Evolutionary conservation across 257 asterid species (phyloP).

Genomic region (Hygrophila difformis): DNA sequence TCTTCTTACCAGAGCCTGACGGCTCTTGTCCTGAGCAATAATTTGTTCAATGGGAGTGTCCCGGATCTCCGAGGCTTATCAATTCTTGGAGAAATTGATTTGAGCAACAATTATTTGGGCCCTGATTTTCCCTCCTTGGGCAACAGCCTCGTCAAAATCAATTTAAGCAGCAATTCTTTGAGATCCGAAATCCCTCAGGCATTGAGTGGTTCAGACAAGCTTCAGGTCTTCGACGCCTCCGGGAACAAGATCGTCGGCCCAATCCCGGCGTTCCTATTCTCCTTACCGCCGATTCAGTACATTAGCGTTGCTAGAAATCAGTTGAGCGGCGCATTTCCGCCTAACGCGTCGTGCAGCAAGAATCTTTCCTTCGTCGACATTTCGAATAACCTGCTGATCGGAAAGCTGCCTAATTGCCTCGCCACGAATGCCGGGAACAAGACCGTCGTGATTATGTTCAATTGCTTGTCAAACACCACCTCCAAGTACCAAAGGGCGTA

Average conservation of each 20-base stretch:
- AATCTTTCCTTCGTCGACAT: slow-evolving; percentile 58
- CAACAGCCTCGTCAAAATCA: slow-evolving; percentile 31
- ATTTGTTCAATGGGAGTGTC: slow-evolving; percentile 58
- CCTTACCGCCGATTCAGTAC: slow-evolving; percentile 48
- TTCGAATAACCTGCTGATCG: slow-evolving; percentile 69
- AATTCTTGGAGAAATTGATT: slow-evolving; percentile 56
- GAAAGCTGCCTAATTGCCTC: slow-evolving; percentile 76
- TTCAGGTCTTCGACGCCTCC: slow-evolving; percentile 58
- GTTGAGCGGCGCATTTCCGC: slow-evolving; percentile 59
- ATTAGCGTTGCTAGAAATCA: slow-evolving; percentile 52
- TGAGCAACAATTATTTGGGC: slow-evolving; percentile 58
- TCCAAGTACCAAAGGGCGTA: slow-evolving; percentile 51
- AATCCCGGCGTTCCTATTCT: slow-evolving; percentile 64
- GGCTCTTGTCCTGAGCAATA: slow-evolving; percentile 50
- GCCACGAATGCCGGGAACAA: slow-evolving; percentile 39
- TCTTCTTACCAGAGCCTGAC: slow-evolving; percentile 41
- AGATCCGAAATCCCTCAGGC: slow-evolving; percentile 63
- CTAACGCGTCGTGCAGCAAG: slow-evolving; percentile 37
- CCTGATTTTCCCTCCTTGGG: slow-evolving; percentile 60
- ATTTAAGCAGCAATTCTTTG: slow-evolving; percentile 45
- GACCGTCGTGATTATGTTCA: slow-evolving; percentile 45
- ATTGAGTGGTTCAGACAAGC: slow-evolving; percentile 30
- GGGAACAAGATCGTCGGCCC: slow-evolving; percentile 67
- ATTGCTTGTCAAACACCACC: slow-evolving; percentile 60
- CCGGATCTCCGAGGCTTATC: slow-evolving; percentile 57